Evolutionary conservation across 1,139 yeast genomes (phyloP).

Genomic region (Magnusiomyces paraingens): DNA sequence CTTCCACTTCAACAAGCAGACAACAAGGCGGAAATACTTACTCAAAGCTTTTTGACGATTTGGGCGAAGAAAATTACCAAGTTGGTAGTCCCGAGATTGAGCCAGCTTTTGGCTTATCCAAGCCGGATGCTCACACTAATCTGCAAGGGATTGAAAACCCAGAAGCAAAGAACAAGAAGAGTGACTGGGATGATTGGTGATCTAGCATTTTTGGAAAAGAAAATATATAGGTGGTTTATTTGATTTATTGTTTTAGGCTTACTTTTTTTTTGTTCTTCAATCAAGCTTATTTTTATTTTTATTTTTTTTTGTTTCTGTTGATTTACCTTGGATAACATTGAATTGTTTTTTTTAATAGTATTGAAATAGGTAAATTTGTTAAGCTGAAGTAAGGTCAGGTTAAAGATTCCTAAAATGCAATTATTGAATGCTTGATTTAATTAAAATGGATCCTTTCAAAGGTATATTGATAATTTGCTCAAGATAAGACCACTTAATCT

Average conservation of each 20-base stretch:
- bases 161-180: constrained; percentile 28
- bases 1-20: constrained; percentile 28
- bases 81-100: constrained; percentile 36
- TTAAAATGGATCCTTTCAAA: too few species aligned
- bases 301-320: not conserved
- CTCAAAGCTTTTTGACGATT: constrained; percentile 48
- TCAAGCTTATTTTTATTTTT: not conserved
- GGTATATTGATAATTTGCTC: too few species aligned
- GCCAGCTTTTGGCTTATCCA: constrained; percentile 65
- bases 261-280: not conserved
- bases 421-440: too few species aligned
- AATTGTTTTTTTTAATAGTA: not conserved
- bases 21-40: constrained; percentile 28
- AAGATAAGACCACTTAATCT: too few species aligned
- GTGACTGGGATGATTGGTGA: constrained; percentile 13
- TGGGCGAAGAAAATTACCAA: constrained; percentile 36
- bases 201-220: not conserved
- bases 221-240: not conserved
- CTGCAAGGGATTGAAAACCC: constrained; percentile 44
- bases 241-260: not conserved
- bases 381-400: too few species aligned
- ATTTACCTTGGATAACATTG: not conserved
- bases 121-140: constrained; percentile 54
- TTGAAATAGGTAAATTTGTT: too few species aligned
- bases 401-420: too few species aligned